A percentile compares a stretch with the other conserved stretches of the same genome.
These are phyloP conservation scores for Xylaria intraflava DNA, from an alignment of 495 filamentous ascomycete genomes.

Conservation along the genomic window DNA sequence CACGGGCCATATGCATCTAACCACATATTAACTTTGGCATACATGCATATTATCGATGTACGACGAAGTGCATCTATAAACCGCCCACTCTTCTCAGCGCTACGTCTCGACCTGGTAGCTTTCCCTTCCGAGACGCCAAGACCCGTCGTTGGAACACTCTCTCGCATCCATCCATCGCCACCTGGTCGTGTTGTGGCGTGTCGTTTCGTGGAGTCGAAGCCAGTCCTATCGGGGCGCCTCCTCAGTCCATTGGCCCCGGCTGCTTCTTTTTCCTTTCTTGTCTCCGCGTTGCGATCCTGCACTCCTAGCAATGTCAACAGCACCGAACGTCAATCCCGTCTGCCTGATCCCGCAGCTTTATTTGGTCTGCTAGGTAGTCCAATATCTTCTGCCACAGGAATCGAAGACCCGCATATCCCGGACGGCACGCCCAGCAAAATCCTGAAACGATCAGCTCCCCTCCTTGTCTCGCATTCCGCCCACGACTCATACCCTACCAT, in stretches of 20 bases:
- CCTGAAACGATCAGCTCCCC: constrained; percentile 7
- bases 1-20: too few species aligned
- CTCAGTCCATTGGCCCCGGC: neutral
- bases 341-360: neutral
- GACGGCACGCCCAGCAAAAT: constrained; percentile 4
- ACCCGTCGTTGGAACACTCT: constrained; percentile 16
- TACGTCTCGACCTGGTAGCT: constrained; percentile 10
- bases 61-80: too few species aligned
- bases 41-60: too few species aligned
- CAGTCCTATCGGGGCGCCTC: neutral
- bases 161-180: constrained; percentile 1
- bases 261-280: neutral
- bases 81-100: neutral
- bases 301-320: neutral
- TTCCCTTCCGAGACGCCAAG: constrained; percentile 10
- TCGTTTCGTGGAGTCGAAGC: neutral
- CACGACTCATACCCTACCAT: neutral
- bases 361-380: neutral
- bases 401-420: constrained; percentile 4
- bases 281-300: neutral
- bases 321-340: neutral
- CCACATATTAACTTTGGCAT: too few species aligned
- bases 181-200: constrained; percentile 3
- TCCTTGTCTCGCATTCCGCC: neutral
- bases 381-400: neutral